Conservation (phyloP, 805 yeast genomes). For the Candida qinlingensis region DNA sequence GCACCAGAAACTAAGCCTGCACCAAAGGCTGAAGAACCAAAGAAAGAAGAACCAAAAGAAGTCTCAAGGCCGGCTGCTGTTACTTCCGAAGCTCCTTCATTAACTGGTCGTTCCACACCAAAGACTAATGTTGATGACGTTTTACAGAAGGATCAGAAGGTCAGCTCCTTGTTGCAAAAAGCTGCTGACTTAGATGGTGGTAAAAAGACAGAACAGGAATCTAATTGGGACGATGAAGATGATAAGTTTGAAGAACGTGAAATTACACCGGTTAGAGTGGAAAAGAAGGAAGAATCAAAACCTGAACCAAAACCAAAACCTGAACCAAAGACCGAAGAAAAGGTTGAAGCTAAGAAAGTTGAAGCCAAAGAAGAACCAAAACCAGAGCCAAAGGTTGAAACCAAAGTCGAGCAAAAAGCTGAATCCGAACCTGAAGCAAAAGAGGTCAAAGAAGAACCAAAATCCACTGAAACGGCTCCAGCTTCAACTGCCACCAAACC, state of each 20-base stretch:
- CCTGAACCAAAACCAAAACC: constrained; percentile 12
- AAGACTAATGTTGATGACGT: constrained; percentile 44
- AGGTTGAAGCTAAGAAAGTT: constrained; percentile 15
- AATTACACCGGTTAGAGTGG: constrained; percentile 7
- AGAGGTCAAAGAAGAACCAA: constrained; percentile 8
- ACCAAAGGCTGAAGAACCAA: constrained; percentile 27
- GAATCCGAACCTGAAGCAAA: constrained; percentile 14
- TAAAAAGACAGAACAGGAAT: constrained; percentile 18
- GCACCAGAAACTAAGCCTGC: constrained; percentile 9
- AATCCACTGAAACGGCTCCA: constrained; percentile 9
- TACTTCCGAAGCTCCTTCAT: constrained; percentile 14
- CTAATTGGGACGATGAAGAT: constrained; percentile 34
- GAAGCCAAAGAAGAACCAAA: constrained; percentile 11
- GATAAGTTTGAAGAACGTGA: constrained; percentile 16
- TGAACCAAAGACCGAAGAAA: constrained; percentile 13
- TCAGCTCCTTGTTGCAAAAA: constrained; percentile 41
- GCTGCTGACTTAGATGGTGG: constrained; percentile 39
- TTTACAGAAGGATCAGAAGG: constrained; percentile 39
- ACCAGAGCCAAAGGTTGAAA: neutral
- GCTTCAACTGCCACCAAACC: constrained; percentile 29
- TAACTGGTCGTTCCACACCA: constrained; percentile 27
- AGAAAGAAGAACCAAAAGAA: constrained; percentile 19
- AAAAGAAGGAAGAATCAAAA: constrained; percentile 10
- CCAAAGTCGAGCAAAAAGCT: constrained; percentile 11
- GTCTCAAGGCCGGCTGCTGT: constrained; percentile 7